Percentiles rank a stretch among this genome's conserved stretches.
phyloP scores from a whole-genome alignment of 768 basidiomycete genomes.

The Suillus occidentalis region DNA sequence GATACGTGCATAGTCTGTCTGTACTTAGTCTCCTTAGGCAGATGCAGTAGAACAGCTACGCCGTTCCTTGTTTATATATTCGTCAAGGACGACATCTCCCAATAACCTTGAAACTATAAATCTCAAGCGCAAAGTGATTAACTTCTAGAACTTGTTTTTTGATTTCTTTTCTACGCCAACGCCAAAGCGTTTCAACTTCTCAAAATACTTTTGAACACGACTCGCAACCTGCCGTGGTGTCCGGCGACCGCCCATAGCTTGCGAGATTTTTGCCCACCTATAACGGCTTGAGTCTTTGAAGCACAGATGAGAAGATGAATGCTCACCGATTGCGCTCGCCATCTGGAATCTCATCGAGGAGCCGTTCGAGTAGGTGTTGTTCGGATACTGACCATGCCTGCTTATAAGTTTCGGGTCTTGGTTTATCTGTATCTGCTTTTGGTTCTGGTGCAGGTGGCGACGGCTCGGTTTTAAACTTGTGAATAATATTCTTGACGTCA shows the following conservation, averaged over 20 bases:
- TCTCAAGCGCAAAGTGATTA: not conserved
- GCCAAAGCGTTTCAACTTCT: conserved; percentile 78
- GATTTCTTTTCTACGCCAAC: conserved; percentile 39
- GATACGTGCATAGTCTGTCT: not conserved
- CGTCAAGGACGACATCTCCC: not conserved
- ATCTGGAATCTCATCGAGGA: conserved; percentile 75
- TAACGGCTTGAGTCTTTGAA: conserved; percentile 12
- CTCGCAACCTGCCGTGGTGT: conserved; percentile 87
- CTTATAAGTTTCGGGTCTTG: conserved; percentile 68
- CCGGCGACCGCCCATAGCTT: conserved; percentile 74
- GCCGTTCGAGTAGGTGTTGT: conserved; percentile 72
- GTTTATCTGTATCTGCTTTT: conserved; percentile 26
- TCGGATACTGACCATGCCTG: conserved; percentile 76
- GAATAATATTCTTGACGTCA: conserved; percentile 17
- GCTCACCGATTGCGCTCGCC: conserved; percentile 72
- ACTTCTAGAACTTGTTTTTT: conserved; percentile 21
- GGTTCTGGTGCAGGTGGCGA: conserved; percentile 14
- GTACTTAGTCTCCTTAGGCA: not conserved
- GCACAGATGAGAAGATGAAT: not conserved
- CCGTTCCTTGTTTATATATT: not conserved
- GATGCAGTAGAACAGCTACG: not conserved
- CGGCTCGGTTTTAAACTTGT: conserved; percentile 18
- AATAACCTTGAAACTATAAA: not conserved
- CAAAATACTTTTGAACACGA: conserved; percentile 86
- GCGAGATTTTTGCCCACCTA: conserved; percentile 81